Evolutionary conservation across 2,329 filamentous ascomycete species (phyloP), one percentile per base, ranked within the genome.

Genomic region (Raffaelea albimanens): DNA sequence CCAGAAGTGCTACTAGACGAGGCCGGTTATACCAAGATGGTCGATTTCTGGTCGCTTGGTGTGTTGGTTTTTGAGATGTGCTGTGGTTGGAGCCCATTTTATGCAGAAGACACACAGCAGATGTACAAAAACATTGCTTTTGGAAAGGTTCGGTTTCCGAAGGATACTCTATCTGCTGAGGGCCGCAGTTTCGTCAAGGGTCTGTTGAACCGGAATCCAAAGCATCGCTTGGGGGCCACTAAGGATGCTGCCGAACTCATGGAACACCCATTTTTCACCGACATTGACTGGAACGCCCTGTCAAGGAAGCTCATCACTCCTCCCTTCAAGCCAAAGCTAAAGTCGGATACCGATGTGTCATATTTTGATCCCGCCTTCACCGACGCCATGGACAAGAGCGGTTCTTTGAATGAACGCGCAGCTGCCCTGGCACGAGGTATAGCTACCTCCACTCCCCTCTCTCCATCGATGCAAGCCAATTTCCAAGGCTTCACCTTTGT

Each of bases 41-140:
- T 98, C 7, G 93, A 98, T 64, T 98, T 97, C 65, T 98, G 93
- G 93, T 98, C 93, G 2, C 75, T 98, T 13, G 93, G 93, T 49
- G 93, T 98, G 43, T 74, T 98, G 47, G 93, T 98, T 1, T 98
- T 98, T 59, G 93, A 98, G 66, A 98, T 98, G 93, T 98, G 93
- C 71, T 98, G 93, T 59, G 93, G 93, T 31, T 98, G 93, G 93
- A 96, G 89, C 59, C 93, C 93, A 0, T 98, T 98, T 68, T 98
- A 97, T 58, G 93, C 93, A 48, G 93, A 98, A 61, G 93, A 98
- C 61, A 98, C 93, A 0, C 93, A 98, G 67, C 93, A 98, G 65
- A 98, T 98, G 93, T 98, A 98, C 73, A 98, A 98, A 74, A 98
- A 98, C 70, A 98, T 98, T 63, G 93, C 93, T 0, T 98, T 98